Evolutionary conservation across 768 basidiomycete species (phyloP).

Genomic region (Termitomyces sp.): DNA sequence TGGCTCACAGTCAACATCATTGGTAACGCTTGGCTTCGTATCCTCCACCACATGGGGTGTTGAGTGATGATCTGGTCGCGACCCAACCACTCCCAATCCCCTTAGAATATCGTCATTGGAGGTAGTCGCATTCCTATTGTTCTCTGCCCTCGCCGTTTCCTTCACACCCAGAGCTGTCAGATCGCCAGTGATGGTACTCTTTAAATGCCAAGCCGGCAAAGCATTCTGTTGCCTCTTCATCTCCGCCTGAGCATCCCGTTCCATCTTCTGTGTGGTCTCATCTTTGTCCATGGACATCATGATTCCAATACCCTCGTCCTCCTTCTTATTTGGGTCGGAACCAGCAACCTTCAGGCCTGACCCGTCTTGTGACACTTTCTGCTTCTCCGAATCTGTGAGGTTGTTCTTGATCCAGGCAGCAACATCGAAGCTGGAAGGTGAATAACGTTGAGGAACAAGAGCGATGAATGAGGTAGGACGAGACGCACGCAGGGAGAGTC

Average conservation of each 20-base stretch:
- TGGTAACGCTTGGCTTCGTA: constrained; percentile 34
- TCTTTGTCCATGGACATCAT: constrained; percentile 90
- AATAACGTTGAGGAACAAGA: not conserved
- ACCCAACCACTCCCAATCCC: constrained; percentile 59
- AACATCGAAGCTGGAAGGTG: constrained; percentile 67
- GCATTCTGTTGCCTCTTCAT: constrained; percentile 88
- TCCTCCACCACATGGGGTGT: constrained; percentile 19
- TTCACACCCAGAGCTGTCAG: constrained; percentile 83
- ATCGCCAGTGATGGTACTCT: constrained; percentile 93
- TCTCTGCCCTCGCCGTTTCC: constrained; percentile 56
- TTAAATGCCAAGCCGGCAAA: constrained; percentile 92
- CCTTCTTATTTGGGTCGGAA: constrained; percentile 52
- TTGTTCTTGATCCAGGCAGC: constrained; percentile 77
- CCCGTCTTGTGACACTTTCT: constrained; percentile 47
- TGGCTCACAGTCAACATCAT: constrained; percentile 66
- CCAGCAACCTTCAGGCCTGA: constrained; percentile 73
- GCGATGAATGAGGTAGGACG: not conserved
- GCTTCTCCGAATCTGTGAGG: constrained; percentile 59
- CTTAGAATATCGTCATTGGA: constrained; percentile 73
- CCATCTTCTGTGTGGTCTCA: constrained; percentile 65
- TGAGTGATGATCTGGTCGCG: constrained; percentile 23
- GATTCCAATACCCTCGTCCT: constrained; percentile 79
- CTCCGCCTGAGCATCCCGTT: constrained; percentile 78
- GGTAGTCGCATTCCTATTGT: constrained; percentile 23
- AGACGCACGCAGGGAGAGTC: constrained; percentile 73